A percentile compares a stretch with the other conserved stretches of the same genome.
Conservation (phyloP, 1,284 basidiomycete genomes). For the Polyporus tsugae region DNA sequence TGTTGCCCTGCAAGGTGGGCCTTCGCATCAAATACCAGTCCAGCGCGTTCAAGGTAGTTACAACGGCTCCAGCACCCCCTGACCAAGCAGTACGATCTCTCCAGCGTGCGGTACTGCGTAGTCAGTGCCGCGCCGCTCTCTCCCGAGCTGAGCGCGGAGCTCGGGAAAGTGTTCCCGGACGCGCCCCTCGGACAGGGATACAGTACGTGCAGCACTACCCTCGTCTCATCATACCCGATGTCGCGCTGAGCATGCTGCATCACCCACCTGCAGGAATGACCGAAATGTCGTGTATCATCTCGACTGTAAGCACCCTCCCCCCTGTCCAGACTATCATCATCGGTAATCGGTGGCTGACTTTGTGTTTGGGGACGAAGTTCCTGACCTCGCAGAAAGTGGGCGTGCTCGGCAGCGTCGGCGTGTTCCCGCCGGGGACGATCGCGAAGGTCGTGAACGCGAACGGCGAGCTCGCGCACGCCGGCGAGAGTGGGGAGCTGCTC, state of each 20-base stretch:
- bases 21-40: background rate
- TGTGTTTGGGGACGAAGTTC: no score
- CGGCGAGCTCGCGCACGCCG: slow-evolving; percentile 64
- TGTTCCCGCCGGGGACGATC: slow-evolving; percentile 46
- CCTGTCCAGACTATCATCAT: no score
- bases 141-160: slow-evolving; percentile 64
- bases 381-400: slow-evolving; percentile 32
- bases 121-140: slow-evolving; percentile 79
- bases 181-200: slow-evolving; percentile 72
- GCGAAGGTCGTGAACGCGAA: slow-evolving; percentile 66
- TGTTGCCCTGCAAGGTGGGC: slow-evolving; percentile 63
- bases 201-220: slow-evolving; percentile 44
- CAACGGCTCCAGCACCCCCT: slow-evolving; percentile 61
- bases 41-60: no score
- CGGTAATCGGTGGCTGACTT: no score
- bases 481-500: slow-evolving; percentile 73
- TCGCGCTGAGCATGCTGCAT: background rate
- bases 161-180: slow-evolving; percentile 65
- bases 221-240: background rate
- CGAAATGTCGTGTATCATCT: slow-evolving; percentile 37
- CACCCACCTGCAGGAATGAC: slow-evolving; percentile 48
- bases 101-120: slow-evolving; percentile 57
- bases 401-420: slow-evolving; percentile 46
- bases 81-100: slow-evolving; percentile 71
- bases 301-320: background rate